Base-by-base conservation (phyloP, 1,284 basidiomycete genomes). In the Apiotrichum montevideense region DNA sequence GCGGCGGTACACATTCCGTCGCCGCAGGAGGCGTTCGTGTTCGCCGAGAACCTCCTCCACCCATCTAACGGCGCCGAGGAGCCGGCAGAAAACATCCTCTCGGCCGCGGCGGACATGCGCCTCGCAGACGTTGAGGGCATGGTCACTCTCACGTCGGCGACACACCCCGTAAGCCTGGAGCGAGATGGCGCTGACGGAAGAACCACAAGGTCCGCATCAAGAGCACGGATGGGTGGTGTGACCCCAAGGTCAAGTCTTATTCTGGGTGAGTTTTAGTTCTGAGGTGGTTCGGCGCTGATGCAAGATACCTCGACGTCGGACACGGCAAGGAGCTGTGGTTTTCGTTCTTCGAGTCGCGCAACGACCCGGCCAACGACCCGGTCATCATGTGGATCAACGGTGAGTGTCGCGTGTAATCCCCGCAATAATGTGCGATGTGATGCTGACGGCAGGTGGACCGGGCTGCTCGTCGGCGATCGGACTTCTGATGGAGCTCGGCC, bases 311-410 rank as follows among this genome's bases (percentile, higher is more conserved):
- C 46, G 74, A 79, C 63, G 85, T 87, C 52, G 86, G 87, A 55
- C 81, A 84, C 61, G 84, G 86, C 4, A 81, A 84, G 57, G 84
- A 85, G 60, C 79, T 85, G 68, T 90, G 89, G 78, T 91, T 91
- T 77, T 88, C 87, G 74, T 90, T 90, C 77, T 90, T 91, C 72
- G 87, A 88, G 73, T 87, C 85, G 52, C 77, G 87, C 56, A 79
- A 80, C 43, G 77, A 85, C 57, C 87, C 88, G 1, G 79, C 80
- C 11, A 79, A 80, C 39, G 79, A 79, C 63, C 78, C 78, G 0
- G 74, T 80, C 1, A 46, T 75, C 42, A 72, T 74, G 69, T 75
- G 75, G 75, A 75, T 75, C 61, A 77, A 77, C 56, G 75, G 75
- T 21, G 21, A 21, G 21, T 21, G 21, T 21, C 21, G 21, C 21